A percentile compares a stretch with the other conserved stretches of the same genome.
Conservation (phyloP, 2,329 filamentous ascomycete species). For the Phaeophleospora eucalypticola region DNA sequence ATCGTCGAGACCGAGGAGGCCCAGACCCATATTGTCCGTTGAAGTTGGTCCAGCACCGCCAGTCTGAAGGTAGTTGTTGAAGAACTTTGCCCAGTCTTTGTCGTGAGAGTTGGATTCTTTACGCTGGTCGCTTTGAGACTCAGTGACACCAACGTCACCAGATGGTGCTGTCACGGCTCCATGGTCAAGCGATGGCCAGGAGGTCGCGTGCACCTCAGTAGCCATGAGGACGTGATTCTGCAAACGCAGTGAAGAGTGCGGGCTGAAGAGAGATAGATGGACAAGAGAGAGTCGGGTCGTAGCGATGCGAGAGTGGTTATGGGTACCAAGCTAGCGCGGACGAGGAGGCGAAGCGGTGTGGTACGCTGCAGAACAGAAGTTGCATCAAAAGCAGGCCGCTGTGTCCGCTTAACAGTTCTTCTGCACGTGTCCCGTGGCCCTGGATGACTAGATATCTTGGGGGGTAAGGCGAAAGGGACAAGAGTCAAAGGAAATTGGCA, state of each 20-base stretch:
- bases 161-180: slow-evolving; percentile 13
- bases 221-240: slow-evolving; percentile 5
- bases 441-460: slow-evolving; percentile 5
- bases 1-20: slow-evolving; percentile 13
- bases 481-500: slow-evolving; percentile 14
- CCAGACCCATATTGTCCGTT: slow-evolving; percentile 12
- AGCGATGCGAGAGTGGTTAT: slow-evolving; percentile 9
- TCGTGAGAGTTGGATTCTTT: slow-evolving; percentile 19
- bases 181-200: slow-evolving; percentile 13
- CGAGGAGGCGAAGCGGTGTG: slow-evolving; percentile 22
- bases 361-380: slow-evolving; percentile 17
- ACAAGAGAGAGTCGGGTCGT: not conserved
- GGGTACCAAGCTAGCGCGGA: slow-evolving; percentile 10
- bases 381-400: slow-evolving; percentile 14
- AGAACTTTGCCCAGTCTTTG: slow-evolving; percentile 17
- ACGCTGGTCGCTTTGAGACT: slow-evolving; percentile 14
- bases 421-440: slow-evolving; percentile 11
- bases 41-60: slow-evolving; percentile 8
- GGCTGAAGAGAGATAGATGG: not conserved
- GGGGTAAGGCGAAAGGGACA: slow-evolving; percentile 6
- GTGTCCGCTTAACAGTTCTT: slow-evolving; percentile 17
- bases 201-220: slow-evolving; percentile 16
- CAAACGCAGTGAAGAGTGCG: slow-evolving; percentile 2
- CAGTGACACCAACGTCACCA: slow-evolving; percentile 18
- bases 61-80: slow-evolving; percentile 11